Base-by-base conservation (phyloP, 108 stramenopile species). In the Licmophora abbreviata region DNA sequence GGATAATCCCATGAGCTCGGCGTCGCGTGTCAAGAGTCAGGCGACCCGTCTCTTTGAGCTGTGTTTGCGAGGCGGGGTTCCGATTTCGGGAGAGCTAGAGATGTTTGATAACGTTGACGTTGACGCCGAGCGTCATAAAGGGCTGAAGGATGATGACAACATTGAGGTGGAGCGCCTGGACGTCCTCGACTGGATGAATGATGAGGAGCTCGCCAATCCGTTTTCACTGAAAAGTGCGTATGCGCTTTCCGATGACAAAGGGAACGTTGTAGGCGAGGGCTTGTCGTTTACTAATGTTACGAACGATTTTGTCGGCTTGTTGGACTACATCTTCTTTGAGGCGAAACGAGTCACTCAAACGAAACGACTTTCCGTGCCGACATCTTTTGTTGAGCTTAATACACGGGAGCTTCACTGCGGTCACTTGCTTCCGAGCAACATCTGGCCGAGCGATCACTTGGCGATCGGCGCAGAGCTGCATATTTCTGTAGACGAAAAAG, bases 401-500 rank as follows among this genome's bases (percentile, higher is more conserved):
- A 42, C 48, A 17, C 50, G 30, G 24, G 43, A 51, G 21, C 48
- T 71, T 31, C 17, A 11, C 4, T 66, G 69, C 38, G 90, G 85
- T 1, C 85, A 92, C 59, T 66, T 92, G 20, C 52, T 92, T 24
- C 90, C 85, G 4, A 85, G 83, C 51, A 49, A 66, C 31, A 54
- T 60, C 28, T 92, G 90, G 90, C 90, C 90, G 7, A 78, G 76
- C 61, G 90, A 92, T 60, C 90, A 87, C 52, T 56, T 92, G 57
- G 85, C 81, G 11, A 73, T 92, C 27, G 90, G 90, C 14, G 79
- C 81, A 21, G 44, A 48, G 14, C 63, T 85, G 18, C 41, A n/a
- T n/a, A n/a, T n/a, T n/a, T n/a, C n/a, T n/a, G n/a, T n/a, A n/a
- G n/a, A n/a, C n/a, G n/a, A n/a, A n/a, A n/a, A n/a, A n/a, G n/a